Conservation (phyloP, 768 basidiomycete species). For the Leccinum incarnatum region DNA sequence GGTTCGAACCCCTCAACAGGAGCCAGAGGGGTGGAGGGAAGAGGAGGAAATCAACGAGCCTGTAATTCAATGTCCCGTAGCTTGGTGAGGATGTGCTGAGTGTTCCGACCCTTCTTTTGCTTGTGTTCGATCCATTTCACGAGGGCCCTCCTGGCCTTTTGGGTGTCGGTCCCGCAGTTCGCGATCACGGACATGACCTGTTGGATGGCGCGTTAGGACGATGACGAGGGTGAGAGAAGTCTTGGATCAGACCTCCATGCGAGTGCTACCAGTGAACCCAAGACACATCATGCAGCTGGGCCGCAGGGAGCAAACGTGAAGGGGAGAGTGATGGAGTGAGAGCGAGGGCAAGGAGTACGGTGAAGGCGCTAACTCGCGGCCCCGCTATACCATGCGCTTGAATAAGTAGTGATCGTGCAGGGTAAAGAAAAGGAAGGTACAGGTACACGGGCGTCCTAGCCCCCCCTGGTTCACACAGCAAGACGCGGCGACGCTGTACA, state of each 20-base stretch:
- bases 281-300: constrained; percentile 18
- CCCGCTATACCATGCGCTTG: not conserved
- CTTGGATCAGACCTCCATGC: constrained; percentile 21
- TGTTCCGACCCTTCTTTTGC: constrained; percentile 27
- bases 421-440: not conserved
- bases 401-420: not conserved
- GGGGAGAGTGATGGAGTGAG: not conserved
- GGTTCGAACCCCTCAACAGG: not conserved
- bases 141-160: constrained; percentile 25
- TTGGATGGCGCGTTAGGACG: not conserved
- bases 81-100: constrained; percentile 30
- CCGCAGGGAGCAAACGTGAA: not conserved
- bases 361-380: not conserved
- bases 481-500: not conserved
- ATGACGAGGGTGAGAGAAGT: not conserved
- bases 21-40: not conserved
- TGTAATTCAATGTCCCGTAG: constrained; percentile 27
- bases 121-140: constrained; percentile 30
- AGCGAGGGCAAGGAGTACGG: not conserved
- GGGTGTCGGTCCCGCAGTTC: constrained; percentile 29
- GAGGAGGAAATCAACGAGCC: constrained; percentile 11
- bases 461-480: not conserved
- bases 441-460: not conserved
- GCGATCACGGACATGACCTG: constrained; percentile 33
- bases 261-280: constrained; percentile 28